These are phyloP conservation scores for Brassica juncea DNA, from an alignment of 345 rosid genomes.

Conservation along the genomic window DNA sequence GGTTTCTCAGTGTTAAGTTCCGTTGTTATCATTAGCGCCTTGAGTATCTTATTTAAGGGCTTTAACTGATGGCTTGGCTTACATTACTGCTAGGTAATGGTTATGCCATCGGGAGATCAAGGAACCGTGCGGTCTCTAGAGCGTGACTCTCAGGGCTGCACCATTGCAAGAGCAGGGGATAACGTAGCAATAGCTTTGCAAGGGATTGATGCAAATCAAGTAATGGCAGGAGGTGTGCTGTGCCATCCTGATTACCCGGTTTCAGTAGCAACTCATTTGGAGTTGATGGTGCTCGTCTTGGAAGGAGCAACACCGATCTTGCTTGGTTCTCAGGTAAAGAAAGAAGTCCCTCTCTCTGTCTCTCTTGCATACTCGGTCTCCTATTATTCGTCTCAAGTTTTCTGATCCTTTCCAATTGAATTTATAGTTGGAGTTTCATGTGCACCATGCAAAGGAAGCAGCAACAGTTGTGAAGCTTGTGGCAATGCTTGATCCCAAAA, in stretches of 20 bases:
- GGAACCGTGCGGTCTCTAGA: slow-evolving; percentile 82
- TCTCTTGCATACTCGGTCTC: neutral
- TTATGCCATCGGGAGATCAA: slow-evolving; percentile 77
- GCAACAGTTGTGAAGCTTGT: slow-evolving; percentile 65
- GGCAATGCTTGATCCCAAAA: slow-evolving; percentile 78
- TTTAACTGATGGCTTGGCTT: neutral
- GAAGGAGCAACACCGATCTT: slow-evolving; percentile 77
- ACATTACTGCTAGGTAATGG: slow-evolving; percentile 56
- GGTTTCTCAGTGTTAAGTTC: neutral
- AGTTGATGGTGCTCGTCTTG: slow-evolving; percentile 69
- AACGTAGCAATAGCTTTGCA: slow-evolving; percentile 64
- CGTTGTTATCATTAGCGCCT: slow-evolving; percentile 1
- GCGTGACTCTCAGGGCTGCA: slow-evolving; percentile 67
- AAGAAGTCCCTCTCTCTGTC: neutral
- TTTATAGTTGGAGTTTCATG: slow-evolving; percentile 80
- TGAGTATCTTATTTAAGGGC: neutral
- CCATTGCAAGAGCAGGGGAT: slow-evolving; percentile 90
- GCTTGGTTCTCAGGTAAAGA: slow-evolving; percentile 75
- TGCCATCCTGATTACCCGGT: slow-evolving; percentile 93
- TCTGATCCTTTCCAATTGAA: slow-evolving; percentile 1
- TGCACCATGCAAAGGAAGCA: slow-evolving; percentile 85
- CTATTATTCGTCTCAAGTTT: neutral
- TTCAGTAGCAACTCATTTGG: slow-evolving; percentile 66
- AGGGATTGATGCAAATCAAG: slow-evolving; percentile 68
- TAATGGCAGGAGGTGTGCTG: slow-evolving; percentile 82